These are phyloP conservation scores for Neofusicoccum parvum DNA, from an alignment of 2,329 filamentous ascomycete species.

Conservation along the genomic window DNA sequence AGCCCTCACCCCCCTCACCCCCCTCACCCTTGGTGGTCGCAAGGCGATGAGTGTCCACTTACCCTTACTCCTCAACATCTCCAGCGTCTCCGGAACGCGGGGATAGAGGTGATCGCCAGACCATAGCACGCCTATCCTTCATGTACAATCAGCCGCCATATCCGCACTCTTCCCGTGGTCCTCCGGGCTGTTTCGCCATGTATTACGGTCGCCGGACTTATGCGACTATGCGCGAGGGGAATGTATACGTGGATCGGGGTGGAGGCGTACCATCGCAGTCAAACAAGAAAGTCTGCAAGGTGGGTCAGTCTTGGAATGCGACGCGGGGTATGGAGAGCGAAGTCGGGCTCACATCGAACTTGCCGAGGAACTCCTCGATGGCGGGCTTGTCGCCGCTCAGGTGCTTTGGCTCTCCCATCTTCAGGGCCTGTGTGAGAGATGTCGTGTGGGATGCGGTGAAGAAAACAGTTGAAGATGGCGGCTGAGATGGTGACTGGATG, in stretches of 20 bases:
- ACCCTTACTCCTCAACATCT: slow-evolving; percentile 82
- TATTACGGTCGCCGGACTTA: neutral
- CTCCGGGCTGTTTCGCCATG: neutral
- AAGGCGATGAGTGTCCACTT: slow-evolving; percentile 25
- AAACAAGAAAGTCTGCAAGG: slow-evolving; percentile 78
- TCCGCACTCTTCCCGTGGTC: neutral
- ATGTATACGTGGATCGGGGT: neutral
- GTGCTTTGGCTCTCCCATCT: slow-evolving; percentile 52
- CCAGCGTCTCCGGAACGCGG: slow-evolving; percentile 80
- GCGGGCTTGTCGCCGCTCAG: slow-evolving; percentile 77
- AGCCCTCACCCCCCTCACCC: neutral
- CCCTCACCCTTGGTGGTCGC: neutral
- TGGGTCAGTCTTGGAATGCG: slow-evolving; percentile 26
- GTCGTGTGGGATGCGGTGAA: neutral
- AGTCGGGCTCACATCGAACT: slow-evolving; percentile 77
- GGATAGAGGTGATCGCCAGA: slow-evolving; percentile 90
- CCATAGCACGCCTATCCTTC: slow-evolving; percentile 83
- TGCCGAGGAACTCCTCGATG: slow-evolving; percentile 81
- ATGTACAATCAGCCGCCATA: slow-evolving; percentile 40
- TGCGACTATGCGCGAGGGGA: neutral
- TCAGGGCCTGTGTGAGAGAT: neutral
- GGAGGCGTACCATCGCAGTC: slow-evolving; percentile 84
- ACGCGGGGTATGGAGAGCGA: neutral
- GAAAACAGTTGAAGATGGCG: slow-evolving; percentile 1
- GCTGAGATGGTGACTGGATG: slow-evolving; percentile 1